These are phyloP conservation scores for Alternaria brassicicola DNA, from an alignment of 2,329 filamentous ascomycete genomes.

Conservation along the genomic window DNA sequence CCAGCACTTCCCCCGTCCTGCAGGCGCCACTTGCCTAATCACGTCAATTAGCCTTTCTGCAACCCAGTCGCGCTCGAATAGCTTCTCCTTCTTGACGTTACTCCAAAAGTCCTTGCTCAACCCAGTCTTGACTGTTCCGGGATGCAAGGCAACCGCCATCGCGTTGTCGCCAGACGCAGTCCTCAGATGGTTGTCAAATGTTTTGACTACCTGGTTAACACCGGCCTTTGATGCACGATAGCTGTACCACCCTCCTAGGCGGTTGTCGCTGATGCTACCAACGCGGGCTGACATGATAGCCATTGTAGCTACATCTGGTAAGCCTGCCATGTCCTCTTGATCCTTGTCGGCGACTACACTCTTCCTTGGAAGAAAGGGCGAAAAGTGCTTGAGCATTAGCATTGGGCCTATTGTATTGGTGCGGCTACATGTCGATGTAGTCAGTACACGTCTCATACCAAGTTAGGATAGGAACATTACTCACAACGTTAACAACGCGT, in stretches of 20 bases:
- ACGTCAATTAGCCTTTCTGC: constrained; percentile 69
- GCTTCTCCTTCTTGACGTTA: constrained; percentile 63
- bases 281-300: constrained; percentile 80
- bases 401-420: constrained; percentile 77
- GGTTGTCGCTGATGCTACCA: constrained; percentile 74
- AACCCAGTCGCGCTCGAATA: constrained; percentile 71
- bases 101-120: constrained; percentile 76
- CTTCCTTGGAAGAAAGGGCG: constrained; percentile 69
- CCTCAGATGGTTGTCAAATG: constrained; percentile 70
- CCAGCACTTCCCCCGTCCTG: constrained; percentile 49
- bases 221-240: constrained; percentile 79
- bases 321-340: constrained; percentile 28
- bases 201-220: constrained; percentile 73
- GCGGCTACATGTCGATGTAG: constrained; percentile 35
- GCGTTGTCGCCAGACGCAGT: constrained; percentile 65
- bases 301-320: constrained; percentile 65
- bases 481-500: constrained; percentile 68
- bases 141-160: constrained; percentile 74
- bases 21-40: constrained; percentile 68
- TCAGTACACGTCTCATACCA: not conserved
- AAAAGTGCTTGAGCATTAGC: constrained; percentile 78
- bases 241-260: constrained; percentile 78
- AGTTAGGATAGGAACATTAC: not conserved
- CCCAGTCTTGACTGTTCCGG: constrained; percentile 79
- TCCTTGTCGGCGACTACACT: constrained; percentile 8